Percentiles rank a stretch among this genome's conserved stretches.
Evolutionary conservation across 2,329 filamentous ascomycete species (phyloP).

Genomic region (Penicillium sumatraense): DNA sequence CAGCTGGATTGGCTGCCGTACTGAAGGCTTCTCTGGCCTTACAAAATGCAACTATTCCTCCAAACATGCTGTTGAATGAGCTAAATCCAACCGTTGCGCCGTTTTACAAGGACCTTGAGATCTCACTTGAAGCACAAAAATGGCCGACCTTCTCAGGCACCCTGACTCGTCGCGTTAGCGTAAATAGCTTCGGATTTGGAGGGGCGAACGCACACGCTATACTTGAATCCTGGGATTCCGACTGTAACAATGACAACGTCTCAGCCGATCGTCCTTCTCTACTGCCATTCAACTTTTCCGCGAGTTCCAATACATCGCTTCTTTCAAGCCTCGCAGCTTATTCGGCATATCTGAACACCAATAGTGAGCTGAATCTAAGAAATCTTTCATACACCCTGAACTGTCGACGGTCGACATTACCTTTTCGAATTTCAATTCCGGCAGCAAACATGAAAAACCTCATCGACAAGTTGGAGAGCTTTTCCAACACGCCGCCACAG

Average conservation of each 20-base stretch:
- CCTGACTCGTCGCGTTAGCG: constrained; percentile 39
- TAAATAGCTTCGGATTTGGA: constrained; percentile 53
- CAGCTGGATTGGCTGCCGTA: constrained; percentile 37
- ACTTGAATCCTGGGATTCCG: constrained; percentile 37
- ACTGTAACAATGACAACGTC: neutral
- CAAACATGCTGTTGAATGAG: constrained; percentile 34
- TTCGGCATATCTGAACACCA: constrained; percentile 12
- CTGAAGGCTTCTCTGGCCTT: constrained; percentile 46
- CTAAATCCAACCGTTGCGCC: constrained; percentile 31
- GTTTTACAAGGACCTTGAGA: constrained; percentile 29
- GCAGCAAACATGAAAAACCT: neutral
- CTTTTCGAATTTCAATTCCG: constrained; percentile 16
- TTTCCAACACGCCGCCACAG: neutral
- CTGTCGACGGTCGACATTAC: constrained; percentile 25
- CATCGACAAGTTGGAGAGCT: neutral
- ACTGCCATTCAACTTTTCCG: constrained; percentile 28
- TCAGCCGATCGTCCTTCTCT: no score
- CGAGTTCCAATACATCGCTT: constrained; percentile 23
- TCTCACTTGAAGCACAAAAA: constrained; percentile 22
- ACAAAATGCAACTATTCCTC: constrained; percentile 39
- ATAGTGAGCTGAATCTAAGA: constrained; percentile 7
- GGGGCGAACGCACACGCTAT: constrained; percentile 46
- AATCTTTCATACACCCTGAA: constrained; percentile 28
- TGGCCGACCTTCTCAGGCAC: constrained; percentile 30
- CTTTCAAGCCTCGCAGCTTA: constrained; percentile 13